Base-by-base conservation (phyloP, 129 eudicot genomes). In the Flaveria brownii region DNA sequence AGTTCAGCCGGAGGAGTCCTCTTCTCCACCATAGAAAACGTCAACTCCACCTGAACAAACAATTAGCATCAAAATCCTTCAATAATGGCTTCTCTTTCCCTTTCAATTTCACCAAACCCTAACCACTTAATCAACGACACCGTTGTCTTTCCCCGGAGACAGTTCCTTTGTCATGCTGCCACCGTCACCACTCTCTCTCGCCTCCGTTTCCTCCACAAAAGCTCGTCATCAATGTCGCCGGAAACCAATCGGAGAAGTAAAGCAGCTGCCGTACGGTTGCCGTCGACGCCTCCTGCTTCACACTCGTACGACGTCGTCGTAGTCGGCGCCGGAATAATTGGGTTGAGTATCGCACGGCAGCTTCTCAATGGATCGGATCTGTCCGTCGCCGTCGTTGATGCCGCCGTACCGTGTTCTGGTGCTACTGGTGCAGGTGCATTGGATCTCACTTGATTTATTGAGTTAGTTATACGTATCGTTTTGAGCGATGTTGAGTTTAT, bases 271-370 rank as follows among this genome's bases (percentile, higher is more conserved):
- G 63, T 69, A n/a, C 66, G 73, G 28, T 47, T 73, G 69, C 64
- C 84, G 55, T 75, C 51, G 23, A 68, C 59, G 43, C 61, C 77
- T 18, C 14, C 84, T 46, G 73, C 69, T 59, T 68, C 88, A 3
- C 80, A 82, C 82, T 57, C 93, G 9, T 87, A 82, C 45, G 99
- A 95, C 73, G 92, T 95, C 22, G 91, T 95, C 5, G 84, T 95
- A 26, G 87, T 95, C 30, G 99, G 99, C 36, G 99, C 99, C 36
- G 99, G 99, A 49, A 91, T 95, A n/a, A 88, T 95, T 26, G 99
- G 99, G 18, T 71, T 95, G 86, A 91, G 87, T 77, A 91, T 91
- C 20, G 99, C 99, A 41, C 87, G 92, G 14, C 90, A 95, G 49
- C 76, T 95, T 56, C 90, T 95, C 17, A 78, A 77, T 20, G 84